Base-by-base conservation (phyloP, 2,329 filamentous ascomycete genomes). In the Bisporella sp. region DNA sequence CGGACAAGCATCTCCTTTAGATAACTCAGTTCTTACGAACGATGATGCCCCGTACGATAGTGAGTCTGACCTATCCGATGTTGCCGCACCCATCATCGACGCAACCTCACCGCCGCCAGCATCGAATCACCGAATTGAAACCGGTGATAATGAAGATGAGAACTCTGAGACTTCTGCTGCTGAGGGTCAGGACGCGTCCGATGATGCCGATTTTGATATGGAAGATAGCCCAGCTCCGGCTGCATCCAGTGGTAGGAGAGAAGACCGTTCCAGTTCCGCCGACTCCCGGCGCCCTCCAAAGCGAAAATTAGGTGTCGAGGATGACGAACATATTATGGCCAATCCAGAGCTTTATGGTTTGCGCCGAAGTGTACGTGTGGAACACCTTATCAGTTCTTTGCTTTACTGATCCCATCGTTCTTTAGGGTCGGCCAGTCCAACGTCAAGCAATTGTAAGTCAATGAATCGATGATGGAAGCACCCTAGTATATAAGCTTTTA, bases 271-370 rank as follows among this genome's bases (percentile, higher is more conserved):
- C 57, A 81, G 81, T 64, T 93, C 89, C 44, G 78, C 82, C 62
- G 84, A 84, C 61, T 87, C 85, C 41, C 78, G 77, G 56, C 78
- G 82, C 64, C 79, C 78, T 46, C n/a, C 35, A 37, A 96, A 96
- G 75, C 85, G 90, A 70, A 86, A 88, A 71, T 69, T 76, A 58
- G 68, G 76, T 64, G 66, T 79, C 37, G 82, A 85, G 47, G 87
- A 85, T 47, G 87, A 93, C 52, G 84, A 90, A 44, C 91, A 84
- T 64, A 96, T 97, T 61, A 79, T 85, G 62, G 87, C 89, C 64
- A 95, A 99, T 63, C 93, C 93, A 42, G 90, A 96, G 70, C 76
- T 99, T 6, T 99, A 97, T 73, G 93, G 93, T 45, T 76, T 99
- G 59, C 83, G 93, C 61, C 82, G 93, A 72, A 99, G 93, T 73